These are phyloP conservation scores for Pyrus pyrifolia DNA, from an alignment of 306 rosid species.

Conservation along the genomic window DNA sequence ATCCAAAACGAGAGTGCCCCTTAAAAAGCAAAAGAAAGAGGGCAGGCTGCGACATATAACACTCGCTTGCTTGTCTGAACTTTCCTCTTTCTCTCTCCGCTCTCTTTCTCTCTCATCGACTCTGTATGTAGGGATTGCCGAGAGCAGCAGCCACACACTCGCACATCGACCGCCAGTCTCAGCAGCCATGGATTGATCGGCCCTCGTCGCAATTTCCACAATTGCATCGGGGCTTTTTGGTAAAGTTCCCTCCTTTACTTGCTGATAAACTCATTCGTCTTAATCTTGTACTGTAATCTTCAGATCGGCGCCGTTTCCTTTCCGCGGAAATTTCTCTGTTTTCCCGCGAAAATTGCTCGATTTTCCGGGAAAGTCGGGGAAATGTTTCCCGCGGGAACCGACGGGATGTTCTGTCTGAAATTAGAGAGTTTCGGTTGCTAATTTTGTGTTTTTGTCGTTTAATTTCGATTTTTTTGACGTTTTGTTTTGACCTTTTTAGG, in stretches of 20 bases:
- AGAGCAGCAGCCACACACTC: slow-evolving; percentile 25
- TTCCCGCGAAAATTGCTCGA: not conserved
- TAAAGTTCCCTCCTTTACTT: slow-evolving; percentile 4
- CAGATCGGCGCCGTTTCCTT: slow-evolving; percentile 27
- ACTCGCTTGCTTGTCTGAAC: slow-evolving; percentile 17
- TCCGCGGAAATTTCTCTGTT: not conserved
- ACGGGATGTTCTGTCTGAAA: not conserved
- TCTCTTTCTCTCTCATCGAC: slow-evolving; percentile 4
- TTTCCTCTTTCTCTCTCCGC: slow-evolving; percentile 13
- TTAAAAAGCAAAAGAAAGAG: slow-evolving; percentile 7
- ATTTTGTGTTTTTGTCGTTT: not conserved
- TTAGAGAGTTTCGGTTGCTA: not conserved
- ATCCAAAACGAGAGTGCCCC: slow-evolving; percentile 13
- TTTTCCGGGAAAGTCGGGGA: not conserved
- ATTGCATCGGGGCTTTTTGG: not conserved
- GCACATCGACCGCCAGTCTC: not conserved
- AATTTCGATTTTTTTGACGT: not conserved
- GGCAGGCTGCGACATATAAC: slow-evolving; percentile 19
- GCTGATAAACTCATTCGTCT: not conserved
- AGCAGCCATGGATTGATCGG: slow-evolving; percentile 23
- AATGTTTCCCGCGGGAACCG: not conserved
- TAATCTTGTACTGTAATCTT: not conserved
- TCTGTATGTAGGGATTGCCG: slow-evolving; percentile 24
- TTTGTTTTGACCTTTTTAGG: not conserved
- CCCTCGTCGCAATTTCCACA: not conserved